Evolutionary conservation across 2,329 filamentous ascomycete genomes (phyloP), one percentile per base, ranked within the genome.

Genomic region (Penicillium sp.): DNA sequence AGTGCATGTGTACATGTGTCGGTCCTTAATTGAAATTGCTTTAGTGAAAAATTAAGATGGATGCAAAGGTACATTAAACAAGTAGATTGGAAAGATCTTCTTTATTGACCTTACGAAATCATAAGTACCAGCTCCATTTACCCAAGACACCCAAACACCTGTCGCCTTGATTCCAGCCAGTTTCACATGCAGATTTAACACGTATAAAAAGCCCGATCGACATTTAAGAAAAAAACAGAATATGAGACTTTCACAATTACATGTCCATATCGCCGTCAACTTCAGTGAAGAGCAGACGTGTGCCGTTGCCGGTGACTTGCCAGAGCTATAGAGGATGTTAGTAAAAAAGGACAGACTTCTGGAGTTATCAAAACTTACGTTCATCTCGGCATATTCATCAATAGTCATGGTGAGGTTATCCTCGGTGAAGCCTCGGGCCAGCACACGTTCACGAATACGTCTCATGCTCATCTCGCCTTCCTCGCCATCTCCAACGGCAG

Each of bases 371-470:
- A 70, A 64, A 88, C 93, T 91, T 81, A 97, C 94, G 80, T 96
- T 90, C 60, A 96, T 79, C 64, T 85, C 81, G 3, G 90, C 88
- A 77, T 99, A 97, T 79, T 96, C 93, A 61, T 96, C 89, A 72
- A 99, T 82, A 21, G 93, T 89, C 66, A 85, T 84, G 70, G 90
- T 83, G 79, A 96, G 92, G 76, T 99, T 93, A 75, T 97, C 91
- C 64, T 92, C 89, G 0, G 93, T 99, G 76, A 97, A 99, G 3
- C 94, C 94, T 83, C 96, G 97, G 53, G 93, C 94, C 68, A 97
- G 83, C 31, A 99, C 92, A 64, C 94, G 81, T 76, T 97, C 93
- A 73, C 93, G 86, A 59, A 99, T 91, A 76, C 91, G 89, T 65
- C 89, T 85, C 80, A 99, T 84, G 75, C 89, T 94, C 68, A 99